Evolutionary conservation across 306 rosid species (phyloP), one percentile per base, ranked within the genome.

Genomic region (Prunus campanulata): DNA sequence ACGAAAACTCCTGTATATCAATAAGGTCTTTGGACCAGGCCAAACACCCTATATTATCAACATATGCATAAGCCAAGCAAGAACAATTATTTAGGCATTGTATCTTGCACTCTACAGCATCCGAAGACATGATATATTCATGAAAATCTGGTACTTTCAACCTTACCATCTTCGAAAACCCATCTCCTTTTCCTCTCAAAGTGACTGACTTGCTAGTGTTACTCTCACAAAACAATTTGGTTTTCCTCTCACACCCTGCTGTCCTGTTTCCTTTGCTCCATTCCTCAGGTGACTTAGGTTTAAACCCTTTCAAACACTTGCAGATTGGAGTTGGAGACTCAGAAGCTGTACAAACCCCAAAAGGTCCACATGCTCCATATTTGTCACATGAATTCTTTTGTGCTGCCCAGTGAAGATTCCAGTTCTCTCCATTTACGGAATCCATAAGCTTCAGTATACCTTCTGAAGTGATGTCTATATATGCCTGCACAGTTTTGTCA

Each of bases 61-160:
- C 54, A 49, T 46, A 68, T 2, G 79, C 55, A 76, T 60, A 85
- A 48, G 84, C 84, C 30, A 70, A 8, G 68, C 86, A 85, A 20
- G 78, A 72, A 71, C 88, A 85, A 48, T 79, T 82, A 6, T 60
- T 73, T 57, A 62, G 51, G 72, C 88, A 85, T 27, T 22, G 15
- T 35, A 24, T 9, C 64, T 76, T 12, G 68, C 84, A 85, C 10
- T 59, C 62, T 3, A 52, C 59, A 9, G 16, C 18, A 18, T 4
- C 39, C 5, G 1, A 46, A 9, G 56, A 3, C n/a, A 9, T n/a
- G 29, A 65, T 42, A 35, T 8, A 49, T n/a, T 68, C 79, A 39
- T 80, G 77, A 60, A 27, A 68, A 68, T 80, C 83, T 35, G 83
- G 80, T 15, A 62, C 32, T 39, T 80, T 80, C 6, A 67, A 18